Percentiles rank a stretch among this genome's conserved stretches.
Evolutionary conservation across 129 eudicot species (phyloP).

Genomic region (Saussurea involucrata): DNA sequence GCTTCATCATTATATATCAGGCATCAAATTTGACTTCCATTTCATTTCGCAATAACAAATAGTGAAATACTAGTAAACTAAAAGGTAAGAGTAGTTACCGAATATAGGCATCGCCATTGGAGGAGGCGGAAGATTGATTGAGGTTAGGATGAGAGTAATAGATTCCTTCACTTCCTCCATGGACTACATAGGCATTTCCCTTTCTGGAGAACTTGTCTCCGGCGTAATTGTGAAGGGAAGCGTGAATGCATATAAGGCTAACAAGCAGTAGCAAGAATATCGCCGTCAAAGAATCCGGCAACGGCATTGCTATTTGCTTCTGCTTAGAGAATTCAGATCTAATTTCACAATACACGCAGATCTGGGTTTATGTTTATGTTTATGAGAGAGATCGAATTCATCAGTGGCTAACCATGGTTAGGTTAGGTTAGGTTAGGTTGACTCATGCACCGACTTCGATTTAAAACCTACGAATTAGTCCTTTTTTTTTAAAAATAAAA

Average conservation of each 20-base stretch:
- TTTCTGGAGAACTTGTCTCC: constrained; percentile 54
- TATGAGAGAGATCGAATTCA: neutral
- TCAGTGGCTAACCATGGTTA: constrained; percentile 36
- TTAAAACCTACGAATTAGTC: too few relatives aligned
- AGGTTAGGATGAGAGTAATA: constrained; percentile 51
- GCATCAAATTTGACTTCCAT: constrained; percentile 1
- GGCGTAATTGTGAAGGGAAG: constrained; percentile 75
- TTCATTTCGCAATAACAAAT: constrained; percentile 1
- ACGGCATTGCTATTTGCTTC: constrained; percentile 46
- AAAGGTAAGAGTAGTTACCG: constrained; percentile 35
- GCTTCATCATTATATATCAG: neutral
- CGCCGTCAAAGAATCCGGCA: constrained; percentile 29
- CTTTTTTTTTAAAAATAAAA: too few relatives aligned
- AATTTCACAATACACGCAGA: constrained; percentile 12
- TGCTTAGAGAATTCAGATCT: constrained; percentile 12
- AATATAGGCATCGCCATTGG: constrained; percentile 76
- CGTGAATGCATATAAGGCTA: constrained; percentile 28
- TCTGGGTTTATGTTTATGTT: constrained; percentile 14
- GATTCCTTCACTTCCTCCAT: constrained; percentile 96
- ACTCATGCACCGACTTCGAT: constrained; percentile 28
- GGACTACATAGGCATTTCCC: constrained; percentile 87
- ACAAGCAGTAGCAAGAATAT: constrained; percentile 28
- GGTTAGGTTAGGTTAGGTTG: constrained; percentile 38
- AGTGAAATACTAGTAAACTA: neutral
- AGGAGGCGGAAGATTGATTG: constrained; percentile 34